Base-by-base conservation (phyloP, 2,329 filamentous ascomycete genomes). In the Ceratocystis albifundus region DNA sequence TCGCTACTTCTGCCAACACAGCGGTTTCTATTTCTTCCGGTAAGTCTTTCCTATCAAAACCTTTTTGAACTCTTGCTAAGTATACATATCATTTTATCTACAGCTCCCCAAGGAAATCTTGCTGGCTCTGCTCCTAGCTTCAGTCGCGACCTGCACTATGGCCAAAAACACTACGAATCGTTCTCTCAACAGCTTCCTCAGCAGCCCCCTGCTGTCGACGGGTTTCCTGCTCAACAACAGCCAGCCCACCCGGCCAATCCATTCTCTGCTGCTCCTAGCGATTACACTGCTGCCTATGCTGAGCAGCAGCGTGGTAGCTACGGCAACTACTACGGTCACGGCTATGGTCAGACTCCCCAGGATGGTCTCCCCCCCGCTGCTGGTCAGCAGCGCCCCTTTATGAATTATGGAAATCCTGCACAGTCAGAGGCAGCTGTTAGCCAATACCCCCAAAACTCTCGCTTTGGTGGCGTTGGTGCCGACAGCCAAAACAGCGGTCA, bases 241-340 rank as follows among this genome's bases (percentile, higher is more conserved):
- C 77, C 75, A 55, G 82, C 82, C 66, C 83, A 84, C 71, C 82
- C 83, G 69, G 84, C 82, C 71, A 86, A 82, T 62, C 82, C 82
- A 41, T 88, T 88, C 76, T 89, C 86, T 71, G 89, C 89, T 65
- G 88, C 86, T 22, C 87, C 87, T 15, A 84, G 80, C 74, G 90
- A 96, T 70, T 96, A 90, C 76, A 88, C 88, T 22, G 87, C 88
- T 4, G 96, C 95, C 78, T 95, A 96, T 75, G 89, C 88, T 45
- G 90, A 90, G 70, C 85, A 80, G 70, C 86, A 84, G 71, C 80
- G 84, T 70, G 87, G 89, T 78, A 86, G 85, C 74, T 88, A 90
- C 75, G 90, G 94, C 74, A 81, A 80, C 70, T 80, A 83, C 62
- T 84, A 82, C 72, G 77, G 77, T 63, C 80, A 83, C 70, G 78